Evolutionary conservation across 352 stramenopile species (phyloP).

Genomic region (Globisporangium irregulare): DNA sequence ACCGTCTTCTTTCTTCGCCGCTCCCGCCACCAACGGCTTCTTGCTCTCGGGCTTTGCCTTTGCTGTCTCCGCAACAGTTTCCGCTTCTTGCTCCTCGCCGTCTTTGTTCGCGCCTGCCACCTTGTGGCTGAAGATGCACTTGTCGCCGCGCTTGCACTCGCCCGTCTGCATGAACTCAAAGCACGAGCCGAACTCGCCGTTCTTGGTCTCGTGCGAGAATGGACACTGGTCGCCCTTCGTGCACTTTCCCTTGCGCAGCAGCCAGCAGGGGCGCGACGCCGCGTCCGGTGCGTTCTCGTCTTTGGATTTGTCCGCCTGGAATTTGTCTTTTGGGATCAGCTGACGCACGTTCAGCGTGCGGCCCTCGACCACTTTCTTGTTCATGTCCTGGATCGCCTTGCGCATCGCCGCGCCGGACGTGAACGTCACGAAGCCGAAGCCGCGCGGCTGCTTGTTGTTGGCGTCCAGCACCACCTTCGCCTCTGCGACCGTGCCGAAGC

Average conservation of each 20-base stretch:
- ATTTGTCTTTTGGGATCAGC: slow-evolving; percentile 69
- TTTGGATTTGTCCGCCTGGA: slow-evolving; percentile 43
- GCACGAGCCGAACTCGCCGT: slow-evolving; percentile 72
- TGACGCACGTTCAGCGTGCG: slow-evolving; percentile 75
- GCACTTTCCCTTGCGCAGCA: slow-evolving; percentile 79
- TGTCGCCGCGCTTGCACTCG: slow-evolving; percentile 63
- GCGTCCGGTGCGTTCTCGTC: slow-evolving; percentile 33
- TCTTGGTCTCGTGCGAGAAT: slow-evolving; percentile 74
- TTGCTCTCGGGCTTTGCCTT: slow-evolving; percentile 1
- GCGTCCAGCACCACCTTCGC: slow-evolving; percentile 73
- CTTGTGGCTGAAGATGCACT: slow-evolving; percentile 68
- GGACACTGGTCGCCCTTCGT: slow-evolving; percentile 63
- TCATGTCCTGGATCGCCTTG: slow-evolving; percentile 69
- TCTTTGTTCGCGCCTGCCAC: slow-evolving; percentile 3
- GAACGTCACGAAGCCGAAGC: slow-evolving; percentile 86
- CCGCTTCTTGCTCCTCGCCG: slow-evolving; percentile 1
- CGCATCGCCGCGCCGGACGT: slow-evolving; percentile 64
- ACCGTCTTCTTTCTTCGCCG: background rate
- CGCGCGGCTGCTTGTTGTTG: slow-evolving; percentile 53
- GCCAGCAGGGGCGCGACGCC: slow-evolving; percentile 55
- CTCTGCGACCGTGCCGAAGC: slow-evolving; percentile 67
- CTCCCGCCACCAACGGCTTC: background rate
- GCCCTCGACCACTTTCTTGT: slow-evolving; percentile 69
- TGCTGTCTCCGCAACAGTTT: slow-evolving; percentile 11
- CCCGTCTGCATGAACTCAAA: slow-evolving; percentile 80